Conservation (phyloP, 306 rosid species). For the Aeschynomene evenia region DNA sequence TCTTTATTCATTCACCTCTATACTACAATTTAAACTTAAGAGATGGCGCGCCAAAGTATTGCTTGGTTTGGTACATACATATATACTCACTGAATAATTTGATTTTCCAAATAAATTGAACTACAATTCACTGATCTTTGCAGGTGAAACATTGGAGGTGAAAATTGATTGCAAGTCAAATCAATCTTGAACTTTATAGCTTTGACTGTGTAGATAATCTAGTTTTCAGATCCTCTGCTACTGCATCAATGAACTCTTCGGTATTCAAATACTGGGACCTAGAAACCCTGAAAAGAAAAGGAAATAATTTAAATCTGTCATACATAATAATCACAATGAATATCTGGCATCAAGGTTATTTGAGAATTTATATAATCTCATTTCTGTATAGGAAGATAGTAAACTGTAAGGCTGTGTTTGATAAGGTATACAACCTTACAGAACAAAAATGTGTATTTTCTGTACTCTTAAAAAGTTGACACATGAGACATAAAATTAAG, state of each 20-base stretch:
- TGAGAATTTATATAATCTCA: too few relatives aligned
- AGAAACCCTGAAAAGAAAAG: slow-evolving; percentile 53
- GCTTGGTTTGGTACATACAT: not conserved
- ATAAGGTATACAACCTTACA: too few relatives aligned
- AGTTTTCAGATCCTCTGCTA: slow-evolving; percentile 56
- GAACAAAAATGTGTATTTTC: too few relatives aligned
- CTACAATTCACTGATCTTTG: not conserved
- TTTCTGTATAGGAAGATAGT: too few relatives aligned
- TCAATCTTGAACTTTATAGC: slow-evolving; percentile 33
- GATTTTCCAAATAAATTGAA: not conserved
- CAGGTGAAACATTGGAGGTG: not conserved
- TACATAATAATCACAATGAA: not conserved
- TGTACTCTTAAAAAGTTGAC: too few relatives aligned
- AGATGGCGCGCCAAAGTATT: too few relatives aligned
- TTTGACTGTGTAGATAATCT: slow-evolving; percentile 43
- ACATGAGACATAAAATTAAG: too few relatives aligned
- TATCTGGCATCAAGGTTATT: slow-evolving; percentile 10
- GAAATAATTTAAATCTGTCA: slow-evolving; percentile 8
- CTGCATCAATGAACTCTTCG: slow-evolving; percentile 91
- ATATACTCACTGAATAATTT: not conserved
- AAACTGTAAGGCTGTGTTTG: too few relatives aligned
- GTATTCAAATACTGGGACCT: slow-evolving; percentile 82
- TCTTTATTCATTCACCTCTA: too few relatives aligned
- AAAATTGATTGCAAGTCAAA: not conserved
- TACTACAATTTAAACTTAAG: too few relatives aligned